These are phyloP conservation scores for Bisporella sp. DNA, from an alignment of 2,329 filamentous ascomycete genomes.

Conservation along the genomic window DNA sequence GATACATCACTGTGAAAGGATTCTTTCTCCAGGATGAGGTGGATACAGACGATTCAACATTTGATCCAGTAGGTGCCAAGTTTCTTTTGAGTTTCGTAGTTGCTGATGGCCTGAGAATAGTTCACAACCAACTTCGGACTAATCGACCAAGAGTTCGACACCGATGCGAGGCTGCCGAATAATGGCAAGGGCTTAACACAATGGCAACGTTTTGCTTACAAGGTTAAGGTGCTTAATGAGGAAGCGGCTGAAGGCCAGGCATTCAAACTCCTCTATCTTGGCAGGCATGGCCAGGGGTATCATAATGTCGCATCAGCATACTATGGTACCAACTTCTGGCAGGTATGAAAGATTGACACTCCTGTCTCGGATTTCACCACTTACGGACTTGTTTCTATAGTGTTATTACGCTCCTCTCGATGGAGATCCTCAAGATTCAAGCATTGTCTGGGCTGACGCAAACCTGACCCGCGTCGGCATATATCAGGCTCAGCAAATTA, in stretches of 20 bases:
- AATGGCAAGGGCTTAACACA: conserved; percentile 39
- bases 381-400: conserved; percentile 23
- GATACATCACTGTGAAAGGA: conserved; percentile 52
- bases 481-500: conserved; percentile 49
- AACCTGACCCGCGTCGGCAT: conserved; percentile 51
- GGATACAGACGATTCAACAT: conserved; percentile 45
- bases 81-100: conserved; percentile 2
- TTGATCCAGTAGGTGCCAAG: conserved; percentile 52
- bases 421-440: conserved; percentile 45
- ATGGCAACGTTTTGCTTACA: conserved; percentile 58
- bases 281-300: conserved; percentile 14
- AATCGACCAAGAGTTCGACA: conserved; percentile 53
- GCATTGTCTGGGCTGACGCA: conserved; percentile 56
- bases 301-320: conserved; percentile 46
- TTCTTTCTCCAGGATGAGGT: conserved; percentile 59
- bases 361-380: background rate
- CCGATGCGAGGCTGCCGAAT: conserved; percentile 36
- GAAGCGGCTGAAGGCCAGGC: conserved; percentile 35
- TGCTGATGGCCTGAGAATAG: conserved; percentile 19
- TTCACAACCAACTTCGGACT: conserved; percentile 58
- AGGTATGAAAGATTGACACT: conserved; percentile 34
- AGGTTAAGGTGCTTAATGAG: conserved; percentile 49
- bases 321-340: conserved; percentile 64
- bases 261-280: conserved; percentile 61
- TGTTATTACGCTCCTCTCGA: conserved; percentile 60